Evolutionary conservation across 2,329 filamentous ascomycete species (phyloP).

Genomic region (Xenoacremonium recifei): DNA sequence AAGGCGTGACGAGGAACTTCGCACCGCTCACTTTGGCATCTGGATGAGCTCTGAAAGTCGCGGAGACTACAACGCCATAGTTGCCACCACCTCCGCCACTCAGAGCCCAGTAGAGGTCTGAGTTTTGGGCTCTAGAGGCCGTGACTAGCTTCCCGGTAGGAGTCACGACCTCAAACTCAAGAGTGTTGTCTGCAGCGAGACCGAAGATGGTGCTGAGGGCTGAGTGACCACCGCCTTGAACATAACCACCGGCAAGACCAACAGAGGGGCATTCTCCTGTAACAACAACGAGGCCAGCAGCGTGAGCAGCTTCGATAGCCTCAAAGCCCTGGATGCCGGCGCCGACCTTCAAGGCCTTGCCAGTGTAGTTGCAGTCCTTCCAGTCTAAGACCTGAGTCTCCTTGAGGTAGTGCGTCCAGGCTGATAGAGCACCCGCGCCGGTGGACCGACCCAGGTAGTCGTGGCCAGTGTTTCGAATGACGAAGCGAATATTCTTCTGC

Average conservation of each 20-base stretch:
- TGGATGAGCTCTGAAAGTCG: conserved; percentile 51
- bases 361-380: conserved; percentile 44
- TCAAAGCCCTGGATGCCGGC: conserved; percentile 53
- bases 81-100: conserved; percentile 58
- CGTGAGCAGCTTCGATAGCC: conserved; percentile 38
- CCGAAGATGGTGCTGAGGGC: conserved; percentile 52
- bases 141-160: conserved; percentile 44
- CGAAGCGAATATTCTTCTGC: conserved; percentile 35
- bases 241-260: conserved; percentile 58
- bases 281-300: conserved; percentile 47
- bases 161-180: conserved; percentile 56
- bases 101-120: conserved; percentile 63
- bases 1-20: conserved; percentile 39
- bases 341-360: conserved; percentile 51
- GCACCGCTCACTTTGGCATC: conserved; percentile 42
- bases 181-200: conserved; percentile 56
- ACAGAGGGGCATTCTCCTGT: conserved; percentile 56
- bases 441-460: conserved; percentile 35
- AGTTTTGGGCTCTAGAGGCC: conserved; percentile 45
- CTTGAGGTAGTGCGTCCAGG: conserved; percentile 41
- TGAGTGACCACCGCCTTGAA: conserved; percentile 54
- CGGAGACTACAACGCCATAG: conserved; percentile 55
- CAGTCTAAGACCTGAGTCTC: conserved; percentile 39
- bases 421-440: conserved; percentile 37
- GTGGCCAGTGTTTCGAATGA: conserved; percentile 33